A percentile compares a stretch with the other conserved stretches of the same genome.
Evolutionary conservation across 1,139 yeast genomes (phyloP).

Genomic region (Diutina mesorugosa): DNA sequence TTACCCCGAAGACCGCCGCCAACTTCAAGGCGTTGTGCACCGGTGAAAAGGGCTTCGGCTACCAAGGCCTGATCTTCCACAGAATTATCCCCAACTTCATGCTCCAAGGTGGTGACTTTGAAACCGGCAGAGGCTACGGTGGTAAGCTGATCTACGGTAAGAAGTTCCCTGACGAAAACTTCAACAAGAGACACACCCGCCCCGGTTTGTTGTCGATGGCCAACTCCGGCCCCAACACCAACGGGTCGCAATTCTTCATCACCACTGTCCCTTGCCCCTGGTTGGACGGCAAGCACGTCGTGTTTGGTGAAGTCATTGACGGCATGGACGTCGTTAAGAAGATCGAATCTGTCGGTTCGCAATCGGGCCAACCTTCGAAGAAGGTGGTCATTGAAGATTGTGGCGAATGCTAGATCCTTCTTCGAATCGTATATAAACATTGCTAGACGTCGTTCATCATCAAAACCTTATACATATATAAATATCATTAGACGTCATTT

Average conservation of each 20-base stretch:
- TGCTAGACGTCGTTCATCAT: background rate
- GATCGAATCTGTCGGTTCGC: slow-evolving; percentile 22
- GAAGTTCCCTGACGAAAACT: slow-evolving; percentile 27
- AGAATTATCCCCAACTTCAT: slow-evolving; percentile 29
- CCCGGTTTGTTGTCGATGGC: slow-evolving; percentile 31
- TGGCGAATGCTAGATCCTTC: slow-evolving; percentile 15
- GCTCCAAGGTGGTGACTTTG: slow-evolving; percentile 33
- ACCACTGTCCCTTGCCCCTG: slow-evolving; percentile 31
- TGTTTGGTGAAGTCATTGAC: slow-evolving; percentile 28
- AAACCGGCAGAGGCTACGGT: slow-evolving; percentile 27
- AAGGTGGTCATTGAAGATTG: slow-evolving; percentile 25
- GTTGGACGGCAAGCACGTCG: slow-evolving; percentile 31
- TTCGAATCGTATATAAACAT: background rate
- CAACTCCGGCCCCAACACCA: slow-evolving; percentile 30
- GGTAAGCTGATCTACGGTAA: slow-evolving; percentile 27
- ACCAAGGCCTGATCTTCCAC: slow-evolving; percentile 15
- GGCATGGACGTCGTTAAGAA: slow-evolving; percentile 26
- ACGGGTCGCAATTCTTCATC: slow-evolving; percentile 29
- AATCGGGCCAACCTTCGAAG: slow-evolving; percentile 16
- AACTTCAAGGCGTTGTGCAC: slow-evolving; percentile 9
- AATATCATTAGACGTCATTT: background rate
- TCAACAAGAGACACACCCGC: slow-evolving; percentile 19
- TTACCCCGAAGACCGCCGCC: slow-evolving; percentile 8
- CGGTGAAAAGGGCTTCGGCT: slow-evolving; percentile 8
- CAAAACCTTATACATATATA: too few species aligned